Percentiles rank a stretch among this genome's conserved stretches.
phyloP scores from a whole-genome alignment of 2,329 filamentous ascomycete genomes.

The Aspergillus phoenicis region DNA sequence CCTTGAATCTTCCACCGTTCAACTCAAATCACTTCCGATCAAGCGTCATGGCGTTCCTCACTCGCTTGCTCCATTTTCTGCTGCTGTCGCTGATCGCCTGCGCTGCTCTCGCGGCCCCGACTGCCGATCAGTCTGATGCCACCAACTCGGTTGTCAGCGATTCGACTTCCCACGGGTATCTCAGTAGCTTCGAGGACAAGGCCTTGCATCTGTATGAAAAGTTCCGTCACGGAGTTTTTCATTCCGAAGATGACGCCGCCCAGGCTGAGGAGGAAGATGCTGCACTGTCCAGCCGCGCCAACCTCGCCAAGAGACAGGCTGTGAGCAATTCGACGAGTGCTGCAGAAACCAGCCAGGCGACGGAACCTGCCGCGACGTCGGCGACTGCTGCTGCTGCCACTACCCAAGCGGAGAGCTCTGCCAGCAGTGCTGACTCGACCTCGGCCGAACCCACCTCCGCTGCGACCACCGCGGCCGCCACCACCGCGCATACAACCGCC shows the following conservation, averaged over 20 bases:
- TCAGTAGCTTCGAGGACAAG: conserved; percentile 62
- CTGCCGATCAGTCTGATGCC: conserved; percentile 18
- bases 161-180: conserved; percentile 54
- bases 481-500: conserved; percentile 22
- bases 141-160: conserved; percentile 22
- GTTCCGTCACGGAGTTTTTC: conserved; percentile 70
- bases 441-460: conserved; percentile 15
- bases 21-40: neutral
- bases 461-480: conserved; percentile 21
- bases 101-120: conserved; percentile 28
- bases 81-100: conserved; percentile 31
- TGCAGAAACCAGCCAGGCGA: conserved; percentile 13
- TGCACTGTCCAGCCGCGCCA: conserved; percentile 63
- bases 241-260: conserved; percentile 64
- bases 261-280: conserved; percentile 64
- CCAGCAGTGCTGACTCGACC: conserved; percentile 5
- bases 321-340: conserved; percentile 15
- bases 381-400: conserved; percentile 17
- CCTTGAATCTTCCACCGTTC: neutral
- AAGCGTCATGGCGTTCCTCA: conserved; percentile 18
- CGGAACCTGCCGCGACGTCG: conserved; percentile 11
- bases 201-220: conserved; percentile 67
- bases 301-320: conserved; percentile 64
- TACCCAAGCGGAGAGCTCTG: conserved; percentile 11
- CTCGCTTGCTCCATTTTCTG: conserved; percentile 27